These are phyloP conservation scores for Aschersonia sp. DNA, from an alignment of 2,329 filamentous ascomycete species.

Conservation along the genomic window DNA sequence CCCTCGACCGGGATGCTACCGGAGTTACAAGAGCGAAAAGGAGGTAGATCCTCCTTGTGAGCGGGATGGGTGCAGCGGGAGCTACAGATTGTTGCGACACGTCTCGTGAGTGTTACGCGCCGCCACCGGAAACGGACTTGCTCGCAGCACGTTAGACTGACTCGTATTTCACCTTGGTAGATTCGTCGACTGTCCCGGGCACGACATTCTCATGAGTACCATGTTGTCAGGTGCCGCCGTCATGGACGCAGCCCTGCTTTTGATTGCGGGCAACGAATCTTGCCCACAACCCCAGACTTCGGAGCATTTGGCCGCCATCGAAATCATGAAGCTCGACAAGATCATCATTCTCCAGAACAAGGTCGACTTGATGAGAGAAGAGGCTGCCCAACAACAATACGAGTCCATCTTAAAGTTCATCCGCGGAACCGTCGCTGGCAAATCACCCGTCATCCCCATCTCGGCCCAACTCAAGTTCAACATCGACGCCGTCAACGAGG, in stretches of 20 bases:
- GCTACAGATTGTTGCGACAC: slow-evolving; percentile 77
- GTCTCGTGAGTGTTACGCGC: slow-evolving; percentile 56
- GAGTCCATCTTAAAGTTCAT: slow-evolving; percentile 98
- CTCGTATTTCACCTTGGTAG: slow-evolving; percentile 23
- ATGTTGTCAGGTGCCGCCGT: slow-evolving; percentile 99
- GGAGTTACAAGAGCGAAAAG: slow-evolving; percentile 97
- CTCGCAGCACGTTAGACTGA: neutral
- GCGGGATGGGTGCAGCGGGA: slow-evolving; percentile 77
- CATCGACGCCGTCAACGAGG: slow-evolving; percentile 95
- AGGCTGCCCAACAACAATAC: slow-evolving; percentile 85
- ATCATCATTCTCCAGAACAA: slow-evolving; percentile 99
- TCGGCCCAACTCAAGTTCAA: slow-evolving; percentile 98
- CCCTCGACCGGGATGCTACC: slow-evolving; percentile 87
- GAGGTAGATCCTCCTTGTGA: slow-evolving; percentile 95
- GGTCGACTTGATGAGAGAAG: slow-evolving; percentile 95
- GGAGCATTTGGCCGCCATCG: slow-evolving; percentile 95
- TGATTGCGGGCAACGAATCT: slow-evolving; percentile 96
- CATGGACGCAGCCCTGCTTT: slow-evolving; percentile 94
- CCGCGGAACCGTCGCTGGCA: slow-evolving; percentile 88
- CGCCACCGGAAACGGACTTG: too few relatives aligned
- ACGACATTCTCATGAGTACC: slow-evolving; percentile 99
- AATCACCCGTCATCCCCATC: slow-evolving; percentile 90
- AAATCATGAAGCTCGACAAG: slow-evolving; percentile 99
- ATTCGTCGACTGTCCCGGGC: slow-evolving; percentile 96
- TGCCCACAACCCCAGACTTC: slow-evolving; percentile 98